Evolutionary conservation across 2,329 filamentous ascomycete genomes (phyloP), one percentile per base, ranked within the genome.

Genomic region (Colletotrichum magnum): DNA sequence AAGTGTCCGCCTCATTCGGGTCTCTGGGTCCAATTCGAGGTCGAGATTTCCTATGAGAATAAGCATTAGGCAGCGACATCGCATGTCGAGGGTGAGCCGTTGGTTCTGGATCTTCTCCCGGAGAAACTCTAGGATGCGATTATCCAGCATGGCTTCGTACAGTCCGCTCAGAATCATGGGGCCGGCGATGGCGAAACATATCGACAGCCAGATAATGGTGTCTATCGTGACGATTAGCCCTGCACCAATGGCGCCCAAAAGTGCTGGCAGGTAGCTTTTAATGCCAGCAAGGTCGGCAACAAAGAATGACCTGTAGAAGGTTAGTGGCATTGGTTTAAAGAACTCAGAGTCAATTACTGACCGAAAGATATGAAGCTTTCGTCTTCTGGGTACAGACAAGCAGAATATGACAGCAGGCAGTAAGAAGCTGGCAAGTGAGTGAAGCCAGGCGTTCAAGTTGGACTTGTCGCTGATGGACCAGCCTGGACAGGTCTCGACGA

Each of bases 161-260:
- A 78, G 52, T 1, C 75, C 77, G 48, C 74, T 74, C 28, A 78
- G 16, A 18, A 78, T 74, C 74, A 78, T 78, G 21, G 76, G 76
- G 6, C 75, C 76, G 2, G 75, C 68, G 24, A 77, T 72, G 2
- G 74, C 75, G 21, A 77, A 77, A 26, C 74, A 75, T 12, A 74
- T 72, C 16, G 72, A 72, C 3, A 78, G 64, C 77, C 76, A 78
- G 18, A 75, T 41, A 6, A 77, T 41, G 3, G 75, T 77, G 57
- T 78, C 76, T 39, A 74, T 2, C 2, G 62, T 53, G 6, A 75
- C 74, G 18, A 78, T 65, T 7, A 71, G 1, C 18, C 73, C 36
- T 2, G 74, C 73, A 3, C 70, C 47, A 3, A 65, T 43, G 12
- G 72, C 70, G 7, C 71, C 63, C 9, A 72, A 41, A n/a, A 70